A percentile compares a stretch with the other conserved stretches of the same genome.
Evolutionary conservation across 352 stramenopile species (phyloP).

Genomic region (Globisporangium middletonii): DNA sequence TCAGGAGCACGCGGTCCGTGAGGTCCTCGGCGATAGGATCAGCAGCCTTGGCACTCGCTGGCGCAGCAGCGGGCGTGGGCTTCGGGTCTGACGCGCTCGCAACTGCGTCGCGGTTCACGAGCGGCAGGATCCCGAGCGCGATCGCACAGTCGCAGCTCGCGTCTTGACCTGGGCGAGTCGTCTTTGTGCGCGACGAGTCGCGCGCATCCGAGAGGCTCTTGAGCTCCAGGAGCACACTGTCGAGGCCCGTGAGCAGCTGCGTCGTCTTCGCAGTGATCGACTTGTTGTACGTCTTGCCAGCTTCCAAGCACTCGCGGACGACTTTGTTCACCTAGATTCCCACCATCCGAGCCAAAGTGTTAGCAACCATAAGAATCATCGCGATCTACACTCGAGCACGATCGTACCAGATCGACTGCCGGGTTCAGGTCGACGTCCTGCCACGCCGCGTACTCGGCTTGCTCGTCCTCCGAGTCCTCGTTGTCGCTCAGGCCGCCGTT

Average conservation of each 20-base stretch:
- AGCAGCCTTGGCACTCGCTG: slow-evolving; percentile 20
- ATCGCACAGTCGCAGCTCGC: slow-evolving; percentile 50
- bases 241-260: slow-evolving; percentile 65
- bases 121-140: slow-evolving; percentile 56
- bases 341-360: not conserved
- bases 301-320: slow-evolving; percentile 63
- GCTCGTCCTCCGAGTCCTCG: slow-evolving; percentile 81
- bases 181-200: slow-evolving; percentile 39
- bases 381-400: not conserved
- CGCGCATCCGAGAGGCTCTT: slow-evolving; percentile 62
- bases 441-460: slow-evolving; percentile 67
- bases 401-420: slow-evolving; percentile 65
- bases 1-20: slow-evolving; percentile 70
- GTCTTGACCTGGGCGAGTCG: slow-evolving; percentile 17
- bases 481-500: slow-evolving; percentile 59
- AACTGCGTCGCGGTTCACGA: slow-evolving; percentile 18
- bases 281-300: slow-evolving; percentile 83
- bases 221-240: slow-evolving; percentile 66
- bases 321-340: slow-evolving; percentile 41
- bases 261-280: slow-evolving; percentile 79
- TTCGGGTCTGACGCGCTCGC: slow-evolving; percentile 7
- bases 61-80: slow-evolving; percentile 2
- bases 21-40: slow-evolving; percentile 71
- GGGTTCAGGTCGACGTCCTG: slow-evolving; percentile 79
- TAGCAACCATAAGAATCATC: not conserved